phyloP scores from a whole-genome alignment of 208 protist genomes.

The Acanthamoeba culbertsoni region DNA sequence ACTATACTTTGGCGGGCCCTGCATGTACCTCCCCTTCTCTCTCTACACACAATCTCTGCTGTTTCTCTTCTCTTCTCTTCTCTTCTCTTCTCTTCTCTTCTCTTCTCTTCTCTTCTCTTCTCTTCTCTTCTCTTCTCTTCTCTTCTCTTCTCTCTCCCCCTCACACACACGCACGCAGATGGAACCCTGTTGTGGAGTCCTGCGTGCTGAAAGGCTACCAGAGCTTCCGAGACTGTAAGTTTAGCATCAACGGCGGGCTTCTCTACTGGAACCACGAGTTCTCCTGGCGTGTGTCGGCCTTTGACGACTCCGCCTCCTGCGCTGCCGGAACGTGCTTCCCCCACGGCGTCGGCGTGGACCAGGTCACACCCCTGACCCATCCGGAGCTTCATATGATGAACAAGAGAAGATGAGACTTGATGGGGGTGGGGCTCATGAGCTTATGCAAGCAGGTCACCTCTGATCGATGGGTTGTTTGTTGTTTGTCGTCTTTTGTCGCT shows the following conservation, averaged over 20 bases:
- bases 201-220: not conserved
- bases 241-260: not conserved
- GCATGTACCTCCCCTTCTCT: not conserved
- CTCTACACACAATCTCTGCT: no score
- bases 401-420: no score
- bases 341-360: not conserved
- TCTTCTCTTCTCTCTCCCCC: not conserved
- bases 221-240: not conserved
- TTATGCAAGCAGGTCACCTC: no score
- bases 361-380: not conserved
- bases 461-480: no score
- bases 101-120: not conserved
- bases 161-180: not conserved
- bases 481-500: no score
- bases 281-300: no score
- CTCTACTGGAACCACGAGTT: not conserved
- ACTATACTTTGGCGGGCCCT: not conserved
- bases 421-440: no score
- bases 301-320: not conserved
- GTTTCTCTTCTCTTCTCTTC: no score
- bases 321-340: not conserved
- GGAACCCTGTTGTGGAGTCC: not conserved
- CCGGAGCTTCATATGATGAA: no score
- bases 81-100: not conserved
- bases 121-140: not conserved